Evolutionary conservation across 177 flowering plant species (phyloP).

Genomic region (Viscum album): DNA sequence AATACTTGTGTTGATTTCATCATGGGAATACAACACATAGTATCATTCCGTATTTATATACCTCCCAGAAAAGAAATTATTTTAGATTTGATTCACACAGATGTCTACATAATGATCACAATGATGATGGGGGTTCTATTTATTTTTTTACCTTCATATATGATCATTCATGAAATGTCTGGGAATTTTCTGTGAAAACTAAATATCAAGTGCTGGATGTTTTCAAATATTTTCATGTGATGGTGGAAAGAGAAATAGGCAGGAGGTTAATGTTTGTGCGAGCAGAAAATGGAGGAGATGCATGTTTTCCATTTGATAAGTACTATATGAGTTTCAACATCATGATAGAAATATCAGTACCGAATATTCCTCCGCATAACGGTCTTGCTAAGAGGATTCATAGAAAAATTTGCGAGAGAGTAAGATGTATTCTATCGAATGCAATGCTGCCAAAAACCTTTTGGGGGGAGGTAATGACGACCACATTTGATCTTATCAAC

Average conservation of each 20-base stretch:
- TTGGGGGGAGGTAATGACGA: conserved; percentile 1
- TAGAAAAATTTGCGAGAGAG: neutral
- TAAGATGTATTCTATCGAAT: too few relatives aligned
- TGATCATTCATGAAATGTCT: too few relatives aligned
- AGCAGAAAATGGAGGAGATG: neutral
- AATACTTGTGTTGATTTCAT: neutral
- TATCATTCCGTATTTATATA: neutral
- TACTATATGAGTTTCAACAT: neutral
- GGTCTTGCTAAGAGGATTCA: neutral
- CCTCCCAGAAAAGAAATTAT: neutral
- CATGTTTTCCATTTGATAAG: neutral
- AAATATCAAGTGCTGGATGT: neutral
- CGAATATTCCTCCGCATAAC: neutral
- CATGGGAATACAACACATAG: neutral
- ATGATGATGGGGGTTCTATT: neutral
- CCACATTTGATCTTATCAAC: too few relatives aligned
- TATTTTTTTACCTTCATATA: neutral
- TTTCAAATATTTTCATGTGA: neutral
- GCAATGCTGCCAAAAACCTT: neutral
- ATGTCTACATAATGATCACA: neutral
- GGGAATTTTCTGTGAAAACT: neutral
- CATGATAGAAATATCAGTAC: neutral
- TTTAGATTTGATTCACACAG: too few relatives aligned
- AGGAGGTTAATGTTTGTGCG: neutral
- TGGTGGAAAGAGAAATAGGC: neutral